A percentile compares a stretch with the other conserved stretches of the same genome.
Conservation (phyloP, 78 protist genomes). For the Dictyostelium brefeldianum region DNA sequence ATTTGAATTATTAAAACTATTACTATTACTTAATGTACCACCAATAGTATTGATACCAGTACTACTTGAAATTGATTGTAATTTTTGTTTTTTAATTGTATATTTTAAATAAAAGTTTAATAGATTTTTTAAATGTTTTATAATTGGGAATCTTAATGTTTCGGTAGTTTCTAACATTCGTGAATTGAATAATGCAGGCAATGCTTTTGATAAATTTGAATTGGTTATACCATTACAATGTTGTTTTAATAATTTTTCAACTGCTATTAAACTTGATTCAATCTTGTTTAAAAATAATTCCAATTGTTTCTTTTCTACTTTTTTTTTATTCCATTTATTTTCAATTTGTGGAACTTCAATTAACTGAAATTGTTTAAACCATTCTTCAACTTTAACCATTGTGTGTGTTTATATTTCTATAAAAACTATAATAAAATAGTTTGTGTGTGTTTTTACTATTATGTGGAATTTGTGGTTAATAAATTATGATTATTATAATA, state of each 20-base stretch:
- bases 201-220: constrained; percentile 6
- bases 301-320: constrained; percentile 31
- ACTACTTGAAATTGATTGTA: background rate
- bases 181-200: constrained; percentile 26
- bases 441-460: no score
- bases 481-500: background rate
- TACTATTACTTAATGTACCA: background rate
- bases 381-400: constrained; percentile 29
- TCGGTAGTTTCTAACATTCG: constrained; percentile 2
- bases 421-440: background rate
- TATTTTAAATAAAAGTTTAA: constrained; percentile 22
- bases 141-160: background rate
- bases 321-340: constrained; percentile 39
- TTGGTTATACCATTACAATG: background rate
- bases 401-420: background rate
- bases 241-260: constrained; percentile 22
- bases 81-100: constrained; percentile 22
- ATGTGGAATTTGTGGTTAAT: background rate
- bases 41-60: background rate
- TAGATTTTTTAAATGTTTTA: constrained; percentile 2
- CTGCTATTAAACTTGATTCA: background rate
- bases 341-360: constrained; percentile 23
- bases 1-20: background rate
- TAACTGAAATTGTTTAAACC: constrained; percentile 43
- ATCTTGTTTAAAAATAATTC: constrained; percentile 10